Conservation (phyloP, 495 filamentous ascomycete genomes). For the Hyaloscypha hepaticicola region DNA sequence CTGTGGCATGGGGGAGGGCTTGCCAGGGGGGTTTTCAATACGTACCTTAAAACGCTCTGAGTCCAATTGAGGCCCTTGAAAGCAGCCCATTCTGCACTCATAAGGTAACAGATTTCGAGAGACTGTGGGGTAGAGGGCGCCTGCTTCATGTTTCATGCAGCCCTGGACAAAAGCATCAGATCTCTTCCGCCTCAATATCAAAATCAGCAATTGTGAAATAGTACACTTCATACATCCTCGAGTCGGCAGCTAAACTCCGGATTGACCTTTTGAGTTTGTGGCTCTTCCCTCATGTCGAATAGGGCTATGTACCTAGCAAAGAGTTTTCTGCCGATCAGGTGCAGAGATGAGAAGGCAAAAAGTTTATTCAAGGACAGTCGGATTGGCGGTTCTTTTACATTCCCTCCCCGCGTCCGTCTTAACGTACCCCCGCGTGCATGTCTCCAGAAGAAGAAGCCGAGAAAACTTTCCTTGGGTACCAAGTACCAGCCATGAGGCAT, state of each 20-base stretch:
- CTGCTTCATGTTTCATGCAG: slow-evolving; percentile 10
- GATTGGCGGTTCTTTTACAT: not conserved
- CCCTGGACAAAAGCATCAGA: not conserved
- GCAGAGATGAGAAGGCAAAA: not conserved
- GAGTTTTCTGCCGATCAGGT: slow-evolving; percentile 1
- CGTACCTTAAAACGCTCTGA: slow-evolving; percentile 3
- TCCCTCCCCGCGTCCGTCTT: not conserved
- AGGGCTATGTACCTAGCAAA: not conserved
- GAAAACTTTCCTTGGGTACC: not conserved
- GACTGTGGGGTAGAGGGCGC: slow-evolving; percentile 19
- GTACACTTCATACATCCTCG: not conserved
- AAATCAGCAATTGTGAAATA: not conserved
- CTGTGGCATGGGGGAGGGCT: slow-evolving; percentile 8
- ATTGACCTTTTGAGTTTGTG: not conserved
- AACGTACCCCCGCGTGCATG: not conserved
- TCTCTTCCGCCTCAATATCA: slow-evolving; percentile 2
- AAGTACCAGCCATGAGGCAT: not conserved
- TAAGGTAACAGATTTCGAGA: slow-evolving; percentile 13
- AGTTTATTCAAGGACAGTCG: not conserved
- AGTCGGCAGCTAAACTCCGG: not conserved
- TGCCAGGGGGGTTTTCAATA: slow-evolving; percentile 7
- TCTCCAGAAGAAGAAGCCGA: not conserved
- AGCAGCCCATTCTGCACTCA: slow-evolving; percentile 7
- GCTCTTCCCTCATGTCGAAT: not conserved
- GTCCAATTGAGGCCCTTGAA: not conserved